A percentile compares a stretch with the other conserved stretches of the same genome.
Evolutionary conservation across 2,329 filamentous ascomycete species (phyloP).

Genomic region (Colletotrichum destructivum): DNA sequence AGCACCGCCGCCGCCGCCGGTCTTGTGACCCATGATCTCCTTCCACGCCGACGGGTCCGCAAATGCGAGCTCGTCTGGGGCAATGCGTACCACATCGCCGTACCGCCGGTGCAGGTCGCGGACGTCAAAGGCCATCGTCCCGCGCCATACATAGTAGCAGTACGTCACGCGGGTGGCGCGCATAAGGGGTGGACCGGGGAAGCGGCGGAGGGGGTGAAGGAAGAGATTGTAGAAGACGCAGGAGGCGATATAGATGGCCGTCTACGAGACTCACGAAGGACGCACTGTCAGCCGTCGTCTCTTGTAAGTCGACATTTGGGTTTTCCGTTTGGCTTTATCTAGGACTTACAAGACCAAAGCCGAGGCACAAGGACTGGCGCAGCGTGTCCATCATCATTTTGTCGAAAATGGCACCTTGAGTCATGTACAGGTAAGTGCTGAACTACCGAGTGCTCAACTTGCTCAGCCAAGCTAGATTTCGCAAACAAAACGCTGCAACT

Average conservation of each 20-base stretch:
- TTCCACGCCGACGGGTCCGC: slow-evolving; percentile 54
- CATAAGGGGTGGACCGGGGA: slow-evolving; percentile 49
- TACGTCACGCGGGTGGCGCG: slow-evolving; percentile 21
- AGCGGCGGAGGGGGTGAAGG: slow-evolving; percentile 52
- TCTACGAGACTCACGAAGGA: neutral
- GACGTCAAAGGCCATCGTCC: slow-evolving; percentile 26
- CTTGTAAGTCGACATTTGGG: neutral
- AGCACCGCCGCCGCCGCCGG: neutral
- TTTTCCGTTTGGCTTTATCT: fast-evolving
- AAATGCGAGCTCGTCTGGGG: slow-evolving; percentile 63
- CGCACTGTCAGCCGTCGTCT: neutral
- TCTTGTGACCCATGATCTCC: slow-evolving; percentile 56
- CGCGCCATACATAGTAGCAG: slow-evolving; percentile 15
- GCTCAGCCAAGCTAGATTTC: neutral
- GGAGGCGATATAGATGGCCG: slow-evolving; percentile 11
- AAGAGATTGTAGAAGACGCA: slow-evolving; percentile 50
- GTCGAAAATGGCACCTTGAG: neutral
- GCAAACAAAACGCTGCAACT: neutral
- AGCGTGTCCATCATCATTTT: neutral
- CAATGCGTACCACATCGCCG: slow-evolving; percentile 62
- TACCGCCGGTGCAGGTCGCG: slow-evolving; percentile 52
- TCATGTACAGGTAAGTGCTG: neutral
- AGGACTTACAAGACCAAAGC: slow-evolving; percentile 1
- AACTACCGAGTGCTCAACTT: too few relatives aligned
- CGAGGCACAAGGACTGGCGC: slow-evolving; percentile 20